Evolutionary conservation across 148 eudicot species (phyloP), one percentile per base, ranked within the genome.

Genomic region (Dysphania ambrosioides): DNA sequence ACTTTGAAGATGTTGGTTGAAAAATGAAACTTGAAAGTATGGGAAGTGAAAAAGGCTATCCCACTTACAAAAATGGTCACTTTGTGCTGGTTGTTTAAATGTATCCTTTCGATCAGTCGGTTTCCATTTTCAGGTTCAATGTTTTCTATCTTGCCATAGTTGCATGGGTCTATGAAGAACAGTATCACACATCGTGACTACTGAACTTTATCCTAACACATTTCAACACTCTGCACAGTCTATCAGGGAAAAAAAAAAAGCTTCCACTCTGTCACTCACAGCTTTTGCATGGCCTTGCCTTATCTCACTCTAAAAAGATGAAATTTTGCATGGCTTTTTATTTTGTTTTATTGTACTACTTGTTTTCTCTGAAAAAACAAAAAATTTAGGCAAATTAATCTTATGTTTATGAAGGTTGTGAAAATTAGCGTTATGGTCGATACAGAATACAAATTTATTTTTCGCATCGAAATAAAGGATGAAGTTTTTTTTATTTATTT

Each of bases 81-180:
- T 8, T 34, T 65, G 68, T 64, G 16, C 35, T 64, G 68, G 5
- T 8, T 34, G 26, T 65, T 65, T n/a, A 34, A 65, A 23, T 35
- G 47, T 65, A 2, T 19, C 10, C 2, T 36, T 35, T 65, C 65
- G 68, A 65, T 65, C 68, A 65, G 68, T 65, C 68, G 27, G 19
- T 65, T 35, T 65, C 6, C 15, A 65, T 61, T 65, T 36, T 35
- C 47, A 65, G 68, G 29, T 36, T 65, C 68, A 65, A 65, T 65
- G 68, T 65, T 65, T 65, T n/a, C 8, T 32, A 34, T 63, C 15
- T 12, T 32, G 5, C 15, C 13, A 0, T n/a, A 1, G 42, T 38
- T 8, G 24, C 24, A 53, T 53, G 58, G 58, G 26, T 53, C 66
- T 5, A 61, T 27, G 18, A 27, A 27, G 2, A 61, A 61, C 66